Evolutionary conservation across 768 basidiomycete species (phyloP).

Genomic region (Macrocybe gigantea): DNA sequence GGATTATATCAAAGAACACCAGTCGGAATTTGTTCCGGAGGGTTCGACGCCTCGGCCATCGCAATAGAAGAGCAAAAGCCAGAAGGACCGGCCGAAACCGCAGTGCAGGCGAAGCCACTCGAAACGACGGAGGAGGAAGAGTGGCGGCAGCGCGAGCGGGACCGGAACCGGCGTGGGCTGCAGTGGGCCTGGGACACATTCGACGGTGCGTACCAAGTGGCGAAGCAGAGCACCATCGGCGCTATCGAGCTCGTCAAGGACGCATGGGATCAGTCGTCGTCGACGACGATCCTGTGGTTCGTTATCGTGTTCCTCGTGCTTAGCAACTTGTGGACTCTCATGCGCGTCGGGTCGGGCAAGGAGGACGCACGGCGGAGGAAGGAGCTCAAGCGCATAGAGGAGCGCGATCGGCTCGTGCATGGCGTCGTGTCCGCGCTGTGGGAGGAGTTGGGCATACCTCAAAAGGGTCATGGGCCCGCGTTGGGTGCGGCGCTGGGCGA

Average conservation of each 20-base stretch:
- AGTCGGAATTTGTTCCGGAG: slow-evolving; percentile 83
- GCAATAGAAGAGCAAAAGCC: slow-evolving; percentile 38
- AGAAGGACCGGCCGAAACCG: slow-evolving; percentile 31
- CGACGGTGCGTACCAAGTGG: slow-evolving; percentile 71
- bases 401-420: slow-evolving; percentile 72
- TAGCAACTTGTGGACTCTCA: slow-evolving; percentile 69
- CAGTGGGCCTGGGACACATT: slow-evolving; percentile 91
- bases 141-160: slow-evolving; percentile 55
- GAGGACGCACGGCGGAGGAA: slow-evolving; percentile 37
- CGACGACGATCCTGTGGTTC: slow-evolving; percentile 66
- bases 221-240: slow-evolving; percentile 59
- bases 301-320: slow-evolving; percentile 68
- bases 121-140: slow-evolving; percentile 25
- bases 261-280: slow-evolving; percentile 72
- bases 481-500: slow-evolving; percentile 6
- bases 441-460: slow-evolving; percentile 58
- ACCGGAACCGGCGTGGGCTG: slow-evolving; percentile 64
- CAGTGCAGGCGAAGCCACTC: slow-evolving; percentile 13
- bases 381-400: slow-evolving; percentile 52
- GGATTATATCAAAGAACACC: slow-evolving; percentile 83
- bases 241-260: slow-evolving; percentile 76
- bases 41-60: slow-evolving; percentile 62
- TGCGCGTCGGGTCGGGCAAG: slow-evolving; percentile 31
- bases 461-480: slow-evolving; percentile 16
- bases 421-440: slow-evolving; percentile 65